Base-by-base conservation (phyloP, 495 filamentous ascomycete genomes). In the Lasiosphaeria hispida region DNA sequence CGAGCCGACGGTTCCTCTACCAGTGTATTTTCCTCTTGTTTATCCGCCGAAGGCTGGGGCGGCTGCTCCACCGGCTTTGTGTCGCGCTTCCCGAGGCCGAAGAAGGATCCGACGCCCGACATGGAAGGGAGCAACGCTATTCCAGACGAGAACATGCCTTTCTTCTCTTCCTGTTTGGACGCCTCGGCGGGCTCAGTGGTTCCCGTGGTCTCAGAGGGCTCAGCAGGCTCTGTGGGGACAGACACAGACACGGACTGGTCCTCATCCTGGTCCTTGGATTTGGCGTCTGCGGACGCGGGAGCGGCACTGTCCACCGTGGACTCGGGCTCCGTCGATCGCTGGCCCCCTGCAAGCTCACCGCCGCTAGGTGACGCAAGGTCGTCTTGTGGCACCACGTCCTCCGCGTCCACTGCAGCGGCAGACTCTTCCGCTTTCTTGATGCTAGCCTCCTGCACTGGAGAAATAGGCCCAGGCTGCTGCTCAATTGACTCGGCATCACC, bases 31-130 rank as follows among this genome's bases (percentile, higher is more conserved):
- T 42, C 13, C 33, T n/a, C 17, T 13, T 58, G 49, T 9, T 23
- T 35, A 30, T 17, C 17, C 40, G 60, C 50, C 23, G 19, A 45
- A 4, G 36, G 10, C 47, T 59, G 45, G 38, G 39, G 14, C 2
- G 33, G 30, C 48, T 15, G 34, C 35, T 45, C 34, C 23, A 30
- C 23, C 17, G 47, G 43, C 35, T 23, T 41, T 7, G 59, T 39
- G 3, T 18, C n/a, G n/a, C 55, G 55, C 49, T 57, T 63, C 5
- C 53, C 58, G 7, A 60, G 48, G 40, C 59, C 55, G 35, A 64
- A 61, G 15, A 64, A 53, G 15, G 64, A 69, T 0, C 66, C 64
- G 7, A 69, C 56, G 10, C 57, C 61, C 13, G 54, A 17, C 7
- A 62, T 49, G n/a, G 55, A 57, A 39, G 62, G 63, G 1, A 69